Conservation (phyloP, 2,329 filamentous ascomycete species). For the Claviceps purpurea region DNA sequence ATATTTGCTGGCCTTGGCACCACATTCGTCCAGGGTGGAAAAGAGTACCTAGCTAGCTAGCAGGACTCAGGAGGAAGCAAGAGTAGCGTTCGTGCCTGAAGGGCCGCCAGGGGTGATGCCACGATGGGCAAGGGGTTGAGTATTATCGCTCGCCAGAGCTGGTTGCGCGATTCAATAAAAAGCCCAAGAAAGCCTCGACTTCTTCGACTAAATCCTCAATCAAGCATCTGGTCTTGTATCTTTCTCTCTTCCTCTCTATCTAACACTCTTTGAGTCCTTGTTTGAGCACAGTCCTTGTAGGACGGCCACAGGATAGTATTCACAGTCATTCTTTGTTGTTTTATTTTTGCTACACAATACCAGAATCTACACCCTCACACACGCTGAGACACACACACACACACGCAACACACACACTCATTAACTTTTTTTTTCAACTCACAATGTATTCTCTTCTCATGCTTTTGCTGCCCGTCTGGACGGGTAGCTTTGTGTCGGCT, state of each 20-base stretch:
- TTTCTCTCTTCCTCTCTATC: not conserved
- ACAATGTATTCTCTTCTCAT: not conserved
- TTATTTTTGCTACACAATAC: not conserved
- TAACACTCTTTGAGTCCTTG: not conserved
- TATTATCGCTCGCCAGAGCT: no score
- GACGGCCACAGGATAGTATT: not conserved
- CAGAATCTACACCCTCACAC: not conserved
- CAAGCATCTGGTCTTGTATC: not conserved
- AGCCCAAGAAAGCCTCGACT: not conserved
- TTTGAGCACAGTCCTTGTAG: not conserved
- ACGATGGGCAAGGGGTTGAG: not conserved
- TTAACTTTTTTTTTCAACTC: not conserved
- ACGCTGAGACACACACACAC: not conserved
- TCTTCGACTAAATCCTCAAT: not conserved
- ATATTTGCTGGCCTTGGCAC: not conserved
- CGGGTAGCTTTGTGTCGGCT: not conserved
- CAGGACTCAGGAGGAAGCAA: no score
- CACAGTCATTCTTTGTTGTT: not conserved
- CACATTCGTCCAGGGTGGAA: no score
- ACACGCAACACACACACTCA: not conserved
- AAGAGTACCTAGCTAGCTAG: no score
- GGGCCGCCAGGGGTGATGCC: not conserved
- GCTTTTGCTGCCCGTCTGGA: not conserved
- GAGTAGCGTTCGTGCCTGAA: no score
- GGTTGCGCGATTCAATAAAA: not conserved